Base-by-base conservation (phyloP, 129 eudicot genomes). In the Helianthus annuus region DNA sequence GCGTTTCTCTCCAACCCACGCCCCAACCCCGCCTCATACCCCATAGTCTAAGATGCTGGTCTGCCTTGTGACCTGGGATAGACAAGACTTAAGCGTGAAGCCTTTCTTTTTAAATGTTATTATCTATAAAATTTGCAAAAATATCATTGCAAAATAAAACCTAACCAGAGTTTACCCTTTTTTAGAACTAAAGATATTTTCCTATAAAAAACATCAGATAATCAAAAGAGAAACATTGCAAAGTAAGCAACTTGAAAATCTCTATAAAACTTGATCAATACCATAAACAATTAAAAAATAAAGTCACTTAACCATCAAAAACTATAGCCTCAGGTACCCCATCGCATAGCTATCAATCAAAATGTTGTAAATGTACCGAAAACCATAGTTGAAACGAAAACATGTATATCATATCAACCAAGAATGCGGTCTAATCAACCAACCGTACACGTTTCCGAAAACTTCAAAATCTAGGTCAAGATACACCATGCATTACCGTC, bases 281-380 rank as follows among this genome's bases (percentile, higher is more conserved):
- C 53, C 55, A 78, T 78, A 54, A 71, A 68, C 73, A 71, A 64
- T 71, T 54, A 71, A 78, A 78, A 58, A 60, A 78, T 45, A 16
- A 64, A 55, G 46, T 1, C 7, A 13, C 55, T 58, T 51, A 15
- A 48, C 76, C 13, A 60, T 60, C 45, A 60, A 60, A 16, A 42
- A 16, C 66, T 58, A 11, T 10, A 58, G 39, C 44, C 66, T 60
- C 44, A 32, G 44, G 42, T 71, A 45, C 48, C 48, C 24, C 48
- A 75, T 15, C 57, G n/a, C 61, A 60, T 60, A 29, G 66, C 45
- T 56, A 76, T 45, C 72, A 64, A 71, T 45, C 77, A 78, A 71
- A 71, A 71, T 32, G 71, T 71, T 78, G 71, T 71, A 71, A 71
- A 13, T 32, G 66, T 32, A 77, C 76, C 82, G 68, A 63, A 69